Base-by-base conservation (phyloP, 768 basidiomycete genomes). In the Hericium coralloides region DNA sequence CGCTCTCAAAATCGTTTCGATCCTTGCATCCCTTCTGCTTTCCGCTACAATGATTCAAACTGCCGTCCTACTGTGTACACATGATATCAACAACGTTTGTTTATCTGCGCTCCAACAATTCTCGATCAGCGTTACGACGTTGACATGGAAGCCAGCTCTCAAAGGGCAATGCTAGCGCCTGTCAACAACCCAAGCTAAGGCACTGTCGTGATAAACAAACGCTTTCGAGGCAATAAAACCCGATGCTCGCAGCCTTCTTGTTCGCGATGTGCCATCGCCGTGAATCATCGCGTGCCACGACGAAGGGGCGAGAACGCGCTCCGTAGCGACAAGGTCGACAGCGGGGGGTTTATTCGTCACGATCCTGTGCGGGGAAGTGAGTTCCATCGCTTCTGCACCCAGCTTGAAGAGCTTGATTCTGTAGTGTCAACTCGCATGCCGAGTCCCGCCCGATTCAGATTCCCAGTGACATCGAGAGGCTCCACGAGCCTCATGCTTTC, bases 381-480 rank as follows among this genome's bases (percentile, higher is more conserved):
- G 23, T 37, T 22, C 55, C 55, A 55, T 18, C 55, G 43, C 37
- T 36, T 26, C 47, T 49, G 55, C 47, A 26, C 37, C 55, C 47
- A 36, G 15, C 25, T 38, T 20, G 18, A 18, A 15, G 18, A 41
- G 26, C 26, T 37, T 18, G 26, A n/a, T 38, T 31, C 31, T 6
- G 18, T 22, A 17, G 53, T 38, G 17, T 48, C 20, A 14, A n/a
- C 43, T 31, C 53, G 68, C 63, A 75, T 71, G 2, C 87, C 87
- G 45, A 89, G 70, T 1, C 86, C 85, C 12, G 79, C 76, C 49
- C 85, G 72, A 55, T 76, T 68, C 37, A 67, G 53, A 18, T 63
- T 79, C 2, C 71, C 58, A 39, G 67, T 76, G 5, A 81, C 70
- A 61, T 81, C 73, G 6, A 88, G 67, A 2, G 87, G 87, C 25